Percentiles rank a stretch among this genome's conserved stretches.
Evolutionary conservation across 2,329 filamentous ascomycete genomes (phyloP).

Genomic region (Hypomyces rosellus): DNA sequence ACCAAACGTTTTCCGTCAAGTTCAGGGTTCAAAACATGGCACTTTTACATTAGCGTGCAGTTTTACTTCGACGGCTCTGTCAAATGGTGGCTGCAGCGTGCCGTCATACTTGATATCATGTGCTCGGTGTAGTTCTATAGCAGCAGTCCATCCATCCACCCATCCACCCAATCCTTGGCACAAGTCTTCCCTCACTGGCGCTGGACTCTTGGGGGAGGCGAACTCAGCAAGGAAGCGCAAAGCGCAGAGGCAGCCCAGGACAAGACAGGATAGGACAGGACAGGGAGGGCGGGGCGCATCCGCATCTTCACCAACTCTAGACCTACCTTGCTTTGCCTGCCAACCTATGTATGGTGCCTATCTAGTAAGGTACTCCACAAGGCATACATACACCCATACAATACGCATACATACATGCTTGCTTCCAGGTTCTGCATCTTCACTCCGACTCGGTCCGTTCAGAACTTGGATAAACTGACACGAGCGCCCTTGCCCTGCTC

Average conservation of each 20-base stretch:
- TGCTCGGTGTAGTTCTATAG: neutral
- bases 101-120: conserved; percentile 11
- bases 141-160: neutral
- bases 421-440: neutral
- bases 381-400: neutral
- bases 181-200: neutral
- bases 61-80: conserved; percentile 7
- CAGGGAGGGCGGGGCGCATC: neutral
- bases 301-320: neutral
- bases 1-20: conserved; percentile 7
- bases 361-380: neutral
- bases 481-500: neutral
- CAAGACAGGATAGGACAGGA: neutral
- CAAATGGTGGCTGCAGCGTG: conserved; percentile 13
- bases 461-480: neutral
- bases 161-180: no score
- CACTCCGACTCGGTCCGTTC: neutral
- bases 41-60: conserved; percentile 10
- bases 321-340: no score
- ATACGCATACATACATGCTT: neutral
- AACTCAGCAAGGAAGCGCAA: no score
- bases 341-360: no score
- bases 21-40: conserved; percentile 1
- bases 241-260: no score
- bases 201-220: no score